These are phyloP conservation scores for Symbiodinium pilosum DNA, from an alignment of 73 alveolate species.

Conservation along the genomic window DNA sequence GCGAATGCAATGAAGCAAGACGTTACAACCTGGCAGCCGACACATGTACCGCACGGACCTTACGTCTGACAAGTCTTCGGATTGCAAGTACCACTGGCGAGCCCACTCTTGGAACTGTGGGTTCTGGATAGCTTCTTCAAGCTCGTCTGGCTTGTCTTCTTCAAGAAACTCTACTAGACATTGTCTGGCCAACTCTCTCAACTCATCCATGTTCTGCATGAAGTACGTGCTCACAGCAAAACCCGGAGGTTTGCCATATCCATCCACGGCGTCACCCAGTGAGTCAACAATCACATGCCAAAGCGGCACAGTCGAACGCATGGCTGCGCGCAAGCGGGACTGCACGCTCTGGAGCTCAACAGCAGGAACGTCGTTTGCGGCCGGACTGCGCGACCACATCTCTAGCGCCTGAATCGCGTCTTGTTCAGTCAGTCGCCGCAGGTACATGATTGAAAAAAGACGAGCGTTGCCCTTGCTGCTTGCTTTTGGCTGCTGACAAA, in stretches of 20 bases:
- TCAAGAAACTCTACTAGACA: constrained; percentile 26
- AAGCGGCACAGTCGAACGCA: constrained; percentile 6
- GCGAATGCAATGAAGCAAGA: constrained; percentile 22
- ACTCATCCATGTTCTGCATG: constrained; percentile 44
- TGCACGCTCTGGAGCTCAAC: not conserved
- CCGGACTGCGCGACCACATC: not conserved
- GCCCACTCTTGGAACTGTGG: constrained; percentile 57
- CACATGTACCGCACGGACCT: not conserved
- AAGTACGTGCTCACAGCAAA: constrained; percentile 10
- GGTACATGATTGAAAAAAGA: not conserved
- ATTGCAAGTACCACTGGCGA: constrained; percentile 35
- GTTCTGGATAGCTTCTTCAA: constrained; percentile 11
- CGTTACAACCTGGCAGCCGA: constrained; percentile 16
- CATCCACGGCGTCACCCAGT: not conserved
- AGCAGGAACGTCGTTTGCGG: not conserved
- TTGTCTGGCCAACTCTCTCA: not conserved
- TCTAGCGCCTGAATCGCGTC: not conserved
- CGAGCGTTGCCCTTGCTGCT: constrained; percentile 1
- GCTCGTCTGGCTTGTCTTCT: constrained; percentile 30
- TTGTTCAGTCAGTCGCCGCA: not conserved
- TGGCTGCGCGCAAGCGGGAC: not conserved
- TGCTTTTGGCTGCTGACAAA: constrained; percentile 10
- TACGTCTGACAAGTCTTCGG: constrained; percentile 23
- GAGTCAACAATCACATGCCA: constrained; percentile 13
- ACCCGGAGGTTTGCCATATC: not conserved